Base-by-base conservation (phyloP, 2,329 filamentous ascomycete species). In the Endoconidiophora laricicola region DNA sequence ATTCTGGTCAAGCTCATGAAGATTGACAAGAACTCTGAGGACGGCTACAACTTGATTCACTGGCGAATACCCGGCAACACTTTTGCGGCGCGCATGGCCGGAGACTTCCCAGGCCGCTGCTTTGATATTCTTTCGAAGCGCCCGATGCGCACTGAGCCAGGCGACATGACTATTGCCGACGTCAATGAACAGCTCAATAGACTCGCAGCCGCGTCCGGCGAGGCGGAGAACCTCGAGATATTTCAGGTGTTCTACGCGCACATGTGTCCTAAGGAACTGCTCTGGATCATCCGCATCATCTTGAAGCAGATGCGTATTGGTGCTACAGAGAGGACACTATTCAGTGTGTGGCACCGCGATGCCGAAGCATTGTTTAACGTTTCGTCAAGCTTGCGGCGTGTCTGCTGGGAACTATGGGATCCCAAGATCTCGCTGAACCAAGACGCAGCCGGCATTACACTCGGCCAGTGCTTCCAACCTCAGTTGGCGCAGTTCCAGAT, bases 381-480 rank as follows among this genome's bases (percentile, higher is more conserved):
- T 3, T 94, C 87, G 0, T 94, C 86, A 14, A 95, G 83, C 58
- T 69, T 98, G 52, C 77, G 86, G 5, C 76, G 88, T 37, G 90
- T 98, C 0, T 98, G 91, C 60, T 96, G 91, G 90, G 88, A 96
- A 61, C 68, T 98, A 2, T 78, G 76, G 57, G 80, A 95, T 60
- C 81, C 81, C 0, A 69, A 73, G 37, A 64, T 85, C 9, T 76
- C 83, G 3, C 71, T 98, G 2, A 78, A 86, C 56, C 79, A 79
- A 36, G 82, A 86, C 22, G 79, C 87, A 48, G 74, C 79, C 1
- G 81, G 82, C 0, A 79, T 96, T 12, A 70, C 74, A 1, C 67
- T 96, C 33, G 94, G 95, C 86, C 83, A 91, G 59, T 95, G 87
- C 61, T 96, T 96, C 60, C 90, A 96, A 60, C 91, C 91, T 4